Percentiles rank a stretch among this genome's conserved stretches.
phyloP scores from a whole-genome alignment of 345 rosid genomes.

The Eucalyptus globulus region DNA sequence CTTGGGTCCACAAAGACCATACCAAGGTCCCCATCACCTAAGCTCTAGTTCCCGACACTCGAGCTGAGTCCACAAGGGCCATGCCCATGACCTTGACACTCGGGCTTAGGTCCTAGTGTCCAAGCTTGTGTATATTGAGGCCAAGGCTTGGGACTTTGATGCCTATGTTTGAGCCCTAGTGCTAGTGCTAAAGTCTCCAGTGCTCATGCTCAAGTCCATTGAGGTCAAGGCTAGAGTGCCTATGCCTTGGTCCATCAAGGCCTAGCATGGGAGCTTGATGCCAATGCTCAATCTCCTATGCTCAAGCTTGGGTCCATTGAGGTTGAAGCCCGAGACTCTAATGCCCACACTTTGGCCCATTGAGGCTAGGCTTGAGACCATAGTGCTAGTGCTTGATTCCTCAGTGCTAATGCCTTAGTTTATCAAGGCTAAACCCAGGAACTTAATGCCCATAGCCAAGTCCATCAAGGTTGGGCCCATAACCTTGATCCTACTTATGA shows the following conservation, averaged over 20 bases:
- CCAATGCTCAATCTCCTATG: too few species aligned
- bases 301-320: too few species aligned
- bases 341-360: background rate
- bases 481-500: too few species aligned
- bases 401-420: too few species aligned
- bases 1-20: too few species aligned
- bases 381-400: rapidly evolving
- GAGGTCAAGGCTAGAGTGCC: too few species aligned
- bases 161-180: rapidly evolving
- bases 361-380: too few species aligned
- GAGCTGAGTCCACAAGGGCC: background rate
- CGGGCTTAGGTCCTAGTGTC: rapidly evolving
- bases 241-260: too few species aligned
- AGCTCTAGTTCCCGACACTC: rapidly evolving
- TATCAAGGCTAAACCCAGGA: background rate
- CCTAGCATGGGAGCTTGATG: too few species aligned
- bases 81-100: rapidly evolving
- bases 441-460: background rate
- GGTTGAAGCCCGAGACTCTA: rapidly evolving
- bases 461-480: background rate
- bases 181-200: rapidly evolving
- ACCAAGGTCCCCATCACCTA: rapidly evolving
- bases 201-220: too few species aligned
- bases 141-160: background rate
- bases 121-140: background rate